phyloP scores from a whole-genome alignment of 2,329 filamentous ascomycete species.

The Talaromyces atroroseus region DNA sequence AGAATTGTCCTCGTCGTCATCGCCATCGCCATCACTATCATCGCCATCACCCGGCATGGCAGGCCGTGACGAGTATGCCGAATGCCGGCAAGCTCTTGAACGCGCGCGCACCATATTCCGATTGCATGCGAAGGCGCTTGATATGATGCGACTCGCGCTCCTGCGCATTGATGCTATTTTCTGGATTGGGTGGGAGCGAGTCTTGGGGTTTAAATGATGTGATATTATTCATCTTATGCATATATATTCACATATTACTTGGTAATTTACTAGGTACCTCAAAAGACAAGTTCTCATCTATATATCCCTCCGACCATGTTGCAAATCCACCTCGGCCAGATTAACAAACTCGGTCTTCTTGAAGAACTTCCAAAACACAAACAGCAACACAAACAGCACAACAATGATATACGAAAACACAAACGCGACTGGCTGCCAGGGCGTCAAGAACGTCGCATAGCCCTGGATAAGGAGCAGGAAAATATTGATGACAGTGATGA shows the following conservation, averaged over 20 bases:
- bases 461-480: constrained; percentile 11
- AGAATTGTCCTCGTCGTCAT: not conserved
- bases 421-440: constrained; percentile 12
- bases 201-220: constrained; percentile 2
- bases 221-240: not conserved
- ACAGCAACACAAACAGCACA: constrained; percentile 9
- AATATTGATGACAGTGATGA: constrained; percentile 6
- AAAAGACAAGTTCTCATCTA: too few species aligned
- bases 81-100: constrained; percentile 2
- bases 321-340: constrained; percentile 7
- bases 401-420: constrained; percentile 13
- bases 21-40: not conserved
- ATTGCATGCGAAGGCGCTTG: constrained; percentile 7
- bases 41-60: not conserved
- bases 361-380: constrained; percentile 6
- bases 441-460: constrained; percentile 4
- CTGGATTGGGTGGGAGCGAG: constrained; percentile 9
- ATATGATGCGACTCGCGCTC: constrained; percentile 9
- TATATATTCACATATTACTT: not conserved
- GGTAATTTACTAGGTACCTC: too few species aligned
- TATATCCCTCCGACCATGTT: constrained; percentile 3
- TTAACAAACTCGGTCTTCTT: constrained; percentile 9
- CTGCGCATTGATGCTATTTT: constrained; percentile 6
- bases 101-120: constrained; percentile 5
- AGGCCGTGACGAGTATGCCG: not conserved